Conservation (phyloP, 1,284 basidiomycete genomes). For the Clitocybe nebularis region DNA sequence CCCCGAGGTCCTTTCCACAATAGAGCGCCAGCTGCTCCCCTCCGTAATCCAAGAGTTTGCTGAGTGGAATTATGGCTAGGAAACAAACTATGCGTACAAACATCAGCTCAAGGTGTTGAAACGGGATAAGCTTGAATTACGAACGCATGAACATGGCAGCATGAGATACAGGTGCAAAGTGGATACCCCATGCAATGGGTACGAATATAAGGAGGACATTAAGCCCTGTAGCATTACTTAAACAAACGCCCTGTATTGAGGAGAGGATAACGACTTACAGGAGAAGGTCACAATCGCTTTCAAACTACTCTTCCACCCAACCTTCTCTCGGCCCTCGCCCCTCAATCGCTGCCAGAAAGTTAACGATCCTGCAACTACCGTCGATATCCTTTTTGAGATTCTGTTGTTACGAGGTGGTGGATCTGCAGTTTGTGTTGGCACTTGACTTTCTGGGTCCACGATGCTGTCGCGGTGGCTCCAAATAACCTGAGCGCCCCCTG, state of each 20-base stretch:
- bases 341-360: slow-evolving; percentile 45
- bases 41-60: slow-evolving; percentile 54
- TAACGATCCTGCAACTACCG: slow-evolving; percentile 8
- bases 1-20: slow-evolving; percentile 52
- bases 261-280: slow-evolving; percentile 37
- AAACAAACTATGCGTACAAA: slow-evolving; percentile 39
- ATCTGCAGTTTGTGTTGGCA: slow-evolving; percentile 8
- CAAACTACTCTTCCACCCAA: slow-evolving; percentile 45
- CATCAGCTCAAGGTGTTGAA: background rate
- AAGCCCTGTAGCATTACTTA: slow-evolving; percentile 48
- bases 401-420: slow-evolving; percentile 4
- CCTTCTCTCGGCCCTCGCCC: slow-evolving; percentile 42
- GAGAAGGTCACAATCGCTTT: slow-evolving; percentile 45
- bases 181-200: slow-evolving; percentile 53
- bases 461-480: too few species aligned
- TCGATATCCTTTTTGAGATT: slow-evolving; percentile 13
- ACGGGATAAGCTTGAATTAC: slow-evolving; percentile 12
- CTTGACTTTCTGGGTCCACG: slow-evolving; percentile 15
- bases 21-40: slow-evolving; percentile 60
- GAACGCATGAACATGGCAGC: slow-evolving; percentile 40
- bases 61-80: slow-evolving; percentile 54
- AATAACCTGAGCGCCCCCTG: slow-evolving; percentile 9
- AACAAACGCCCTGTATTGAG: too few species aligned
- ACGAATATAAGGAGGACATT: slow-evolving; percentile 57
- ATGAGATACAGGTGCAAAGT: slow-evolving; percentile 33